These are phyloP conservation scores for Trametes villosa DNA, from an alignment of 768 basidiomycete genomes.

Conservation along the genomic window DNA sequence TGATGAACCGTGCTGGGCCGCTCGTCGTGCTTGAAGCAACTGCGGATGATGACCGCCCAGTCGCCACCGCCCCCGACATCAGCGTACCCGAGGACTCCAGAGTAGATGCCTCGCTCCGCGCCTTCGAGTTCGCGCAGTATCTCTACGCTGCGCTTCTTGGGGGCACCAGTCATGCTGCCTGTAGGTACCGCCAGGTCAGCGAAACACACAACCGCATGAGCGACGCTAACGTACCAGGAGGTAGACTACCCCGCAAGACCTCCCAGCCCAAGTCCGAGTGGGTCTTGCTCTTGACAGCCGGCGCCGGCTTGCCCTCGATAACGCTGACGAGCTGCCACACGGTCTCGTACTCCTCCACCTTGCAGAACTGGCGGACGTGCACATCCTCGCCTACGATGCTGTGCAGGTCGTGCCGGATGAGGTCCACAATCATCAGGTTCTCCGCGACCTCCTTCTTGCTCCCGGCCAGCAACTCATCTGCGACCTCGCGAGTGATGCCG, in stretches of 20 bases:
- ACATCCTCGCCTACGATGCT: conserved; percentile 84
- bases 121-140: conserved; percentile 83
- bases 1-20: conserved; percentile 16
- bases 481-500: conserved; percentile 62
- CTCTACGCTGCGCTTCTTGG: conserved; percentile 92
- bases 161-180: conserved; percentile 98
- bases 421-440: conserved; percentile 97
- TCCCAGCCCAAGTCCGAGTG: conserved; percentile 70
- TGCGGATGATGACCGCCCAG: conserved; percentile 94
- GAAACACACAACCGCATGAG: background rate
- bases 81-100: conserved; percentile 94
- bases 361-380: conserved; percentile 81
- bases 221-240: conserved; percentile 66
- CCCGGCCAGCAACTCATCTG: conserved; percentile 64
- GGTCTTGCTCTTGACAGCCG: conserved; percentile 19
- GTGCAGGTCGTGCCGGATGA: conserved; percentile 92
- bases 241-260: conserved; percentile 76
- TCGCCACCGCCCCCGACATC: conserved; percentile 87
- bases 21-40: conserved; percentile 78
- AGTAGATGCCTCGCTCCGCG: conserved; percentile 77
- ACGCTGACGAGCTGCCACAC: conserved; percentile 97
- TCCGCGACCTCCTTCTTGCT: conserved; percentile 91
- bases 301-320: conserved; percentile 69
- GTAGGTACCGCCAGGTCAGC: background rate
- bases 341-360: conserved; percentile 89